A percentile compares a stretch with the other conserved stretches of the same genome.
Evolutionary conservation across 2,329 filamentous ascomycete species (phyloP).

Genomic region (Celoporthe dispersa): DNA sequence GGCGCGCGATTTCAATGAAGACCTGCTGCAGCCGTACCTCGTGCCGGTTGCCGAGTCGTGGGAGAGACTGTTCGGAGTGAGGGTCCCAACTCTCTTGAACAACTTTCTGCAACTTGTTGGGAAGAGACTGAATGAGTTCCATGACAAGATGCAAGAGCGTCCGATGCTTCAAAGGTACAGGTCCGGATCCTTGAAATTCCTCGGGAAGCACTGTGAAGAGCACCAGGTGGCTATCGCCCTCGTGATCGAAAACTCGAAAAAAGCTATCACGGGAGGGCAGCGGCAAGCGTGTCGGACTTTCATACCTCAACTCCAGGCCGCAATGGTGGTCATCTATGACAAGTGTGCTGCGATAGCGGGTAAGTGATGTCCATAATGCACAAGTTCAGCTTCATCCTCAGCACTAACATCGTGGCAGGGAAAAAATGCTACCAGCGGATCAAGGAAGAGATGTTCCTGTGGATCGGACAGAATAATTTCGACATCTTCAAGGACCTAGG

Average conservation of each 20-base stretch:
- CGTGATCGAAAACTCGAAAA: not conserved
- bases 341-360: not conserved
- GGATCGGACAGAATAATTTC: not conserved
- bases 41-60: slow-evolving; percentile 4
- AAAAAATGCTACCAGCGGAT: not conserved
- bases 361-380: not conserved
- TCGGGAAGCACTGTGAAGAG: not conserved
- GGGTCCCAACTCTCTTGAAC: not conserved
- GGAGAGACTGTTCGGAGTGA: slow-evolving; percentile 12
- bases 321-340: slow-evolving; percentile 9
- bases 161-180: slow-evolving; percentile 2
- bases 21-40: slow-evolving; percentile 23
- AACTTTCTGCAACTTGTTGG: not conserved
- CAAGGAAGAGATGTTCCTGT: not conserved
- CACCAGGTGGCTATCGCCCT: not conserved
- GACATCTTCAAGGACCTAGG: not conserved
- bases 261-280: not conserved
- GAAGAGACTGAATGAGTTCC: not conserved
- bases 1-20: slow-evolving; percentile 24
- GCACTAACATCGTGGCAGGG: slow-evolving; percentile 1
- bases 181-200: not conserved
- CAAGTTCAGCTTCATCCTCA: not conserved
- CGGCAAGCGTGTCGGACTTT: slow-evolving; percentile 16
- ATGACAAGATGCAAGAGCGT: slow-evolving; percentile 13
- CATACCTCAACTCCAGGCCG: not conserved